These are phyloP conservation scores for Lentinula aciculospora DNA, from an alignment of 768 basidiomycete species.

Conservation along the genomic window DNA sequence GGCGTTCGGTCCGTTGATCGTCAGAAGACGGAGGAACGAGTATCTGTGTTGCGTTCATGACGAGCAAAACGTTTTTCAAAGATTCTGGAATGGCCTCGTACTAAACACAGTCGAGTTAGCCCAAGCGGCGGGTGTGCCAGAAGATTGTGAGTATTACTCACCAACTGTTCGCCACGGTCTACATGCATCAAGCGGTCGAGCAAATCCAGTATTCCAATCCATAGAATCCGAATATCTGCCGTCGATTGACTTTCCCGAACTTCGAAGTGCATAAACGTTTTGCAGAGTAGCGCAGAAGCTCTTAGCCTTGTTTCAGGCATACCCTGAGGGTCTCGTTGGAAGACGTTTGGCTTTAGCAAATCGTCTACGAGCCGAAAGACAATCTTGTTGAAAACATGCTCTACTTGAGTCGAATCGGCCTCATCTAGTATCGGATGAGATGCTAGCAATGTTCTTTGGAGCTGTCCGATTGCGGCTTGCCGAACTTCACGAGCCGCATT, in stretches of 20 bases:
- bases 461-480: constrained; percentile 69
- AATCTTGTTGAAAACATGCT: constrained; percentile 83
- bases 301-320: constrained; percentile 89
- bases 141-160: constrained; percentile 33
- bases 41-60: constrained; percentile 88
- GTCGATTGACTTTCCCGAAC: constrained; percentile 58
- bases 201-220: constrained; percentile 86
- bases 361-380: constrained; percentile 92
- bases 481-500: constrained; percentile 84
- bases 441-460: constrained; percentile 82
- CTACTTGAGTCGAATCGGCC: constrained; percentile 56
- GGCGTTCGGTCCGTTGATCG: constrained; percentile 50
- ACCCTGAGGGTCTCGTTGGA: constrained; percentile 73
- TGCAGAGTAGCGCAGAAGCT: constrained; percentile 87
- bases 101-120: constrained; percentile 32
- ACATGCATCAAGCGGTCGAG: constrained; percentile 86
- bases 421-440: constrained; percentile 61
- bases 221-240: constrained; percentile 66
- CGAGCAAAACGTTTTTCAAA: constrained; percentile 91
- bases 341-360: constrained; percentile 77
- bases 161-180: constrained; percentile 82
- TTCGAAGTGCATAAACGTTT: constrained; percentile 92
- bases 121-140: background rate
- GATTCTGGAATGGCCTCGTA: constrained; percentile 95
- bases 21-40: constrained; percentile 60